Conservation (phyloP, 805 yeast species). For the Ogataea paraovalis region DNA sequence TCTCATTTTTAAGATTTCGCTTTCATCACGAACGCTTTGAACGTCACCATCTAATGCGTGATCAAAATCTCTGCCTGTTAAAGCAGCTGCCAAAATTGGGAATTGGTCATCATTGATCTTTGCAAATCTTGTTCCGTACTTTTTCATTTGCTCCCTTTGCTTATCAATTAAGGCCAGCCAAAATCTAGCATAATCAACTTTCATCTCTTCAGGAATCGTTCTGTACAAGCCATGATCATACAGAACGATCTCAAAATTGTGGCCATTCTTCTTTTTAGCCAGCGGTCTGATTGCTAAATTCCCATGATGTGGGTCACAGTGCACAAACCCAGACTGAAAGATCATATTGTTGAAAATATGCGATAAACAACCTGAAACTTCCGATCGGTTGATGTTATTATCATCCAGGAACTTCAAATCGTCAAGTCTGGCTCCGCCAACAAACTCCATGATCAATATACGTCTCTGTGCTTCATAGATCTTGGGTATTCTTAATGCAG, state of each 20-base stretch:
- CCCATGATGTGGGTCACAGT: slow-evolving; percentile 99
- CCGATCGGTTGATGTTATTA: slow-evolving; percentile 64
- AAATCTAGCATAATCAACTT: slow-evolving; percentile 81
- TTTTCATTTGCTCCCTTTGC: slow-evolving; percentile 60
- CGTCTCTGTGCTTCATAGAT: slow-evolving; percentile 64
- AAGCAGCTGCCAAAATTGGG: slow-evolving; percentile 84
- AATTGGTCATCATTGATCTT: slow-evolving; percentile 73
- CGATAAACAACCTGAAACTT: slow-evolving; percentile 80
- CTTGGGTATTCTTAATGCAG: slow-evolving; percentile 79
- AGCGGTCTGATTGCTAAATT: slow-evolving; percentile 75
- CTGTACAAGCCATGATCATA: slow-evolving; percentile 96
- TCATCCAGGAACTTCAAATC: slow-evolving; percentile 59
- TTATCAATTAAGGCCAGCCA: slow-evolving; percentile 86
- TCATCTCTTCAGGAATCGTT: slow-evolving; percentile 69
- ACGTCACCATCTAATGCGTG: slow-evolving; percentile 67
- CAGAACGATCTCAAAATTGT: slow-evolving; percentile 85
- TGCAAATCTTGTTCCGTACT: slow-evolving; percentile 76
- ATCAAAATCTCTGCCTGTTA: slow-evolving; percentile 88
- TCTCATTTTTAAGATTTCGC: slow-evolving; percentile 69
- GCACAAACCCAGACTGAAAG: slow-evolving; percentile 87
- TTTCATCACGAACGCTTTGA: slow-evolving; percentile 46
- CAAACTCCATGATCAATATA: slow-evolving; percentile 81
- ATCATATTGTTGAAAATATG: slow-evolving; percentile 94
- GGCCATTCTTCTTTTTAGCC: slow-evolving; percentile 32
- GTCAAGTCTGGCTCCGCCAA: slow-evolving; percentile 81